These are phyloP conservation scores for Leersia perrieri DNA, from an alignment of 176 grass and related monocot species.

Conservation along the genomic window DNA sequence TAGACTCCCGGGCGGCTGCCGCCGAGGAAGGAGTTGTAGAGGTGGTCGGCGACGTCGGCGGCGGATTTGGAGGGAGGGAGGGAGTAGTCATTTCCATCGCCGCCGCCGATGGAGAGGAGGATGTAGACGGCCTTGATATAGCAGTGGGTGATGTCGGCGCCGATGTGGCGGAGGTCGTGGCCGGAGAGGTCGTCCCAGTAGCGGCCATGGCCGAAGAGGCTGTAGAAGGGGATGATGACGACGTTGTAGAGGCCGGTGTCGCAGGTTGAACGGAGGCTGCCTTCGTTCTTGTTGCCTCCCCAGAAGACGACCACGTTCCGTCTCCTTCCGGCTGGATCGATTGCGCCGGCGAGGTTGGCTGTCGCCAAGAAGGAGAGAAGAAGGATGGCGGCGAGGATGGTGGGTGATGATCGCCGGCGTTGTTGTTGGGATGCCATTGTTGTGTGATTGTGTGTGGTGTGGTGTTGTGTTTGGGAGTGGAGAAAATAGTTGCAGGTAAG, in stretches of 20 bases:
- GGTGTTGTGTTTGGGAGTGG: neutral
- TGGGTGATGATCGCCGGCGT: neutral
- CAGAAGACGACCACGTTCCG: slow-evolving; percentile 4
- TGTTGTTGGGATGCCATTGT: neutral
- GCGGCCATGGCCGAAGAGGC: slow-evolving; percentile 9
- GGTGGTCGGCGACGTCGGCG: neutral
- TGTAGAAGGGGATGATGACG: slow-evolving; percentile 23
- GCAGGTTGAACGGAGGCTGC: neutral
- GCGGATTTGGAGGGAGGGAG: neutral
- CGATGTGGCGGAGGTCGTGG: slow-evolving; percentile 18
- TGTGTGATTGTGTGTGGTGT: neutral
- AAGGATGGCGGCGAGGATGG: neutral
- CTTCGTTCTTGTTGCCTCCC: slow-evolving; percentile 25
- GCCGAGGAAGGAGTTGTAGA: neutral
- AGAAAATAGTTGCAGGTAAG: neutral
- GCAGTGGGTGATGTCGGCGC: slow-evolving; percentile 22
- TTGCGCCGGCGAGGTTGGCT: too few relatives aligned
- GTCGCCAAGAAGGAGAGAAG: neutral
- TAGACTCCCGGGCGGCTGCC: neutral
- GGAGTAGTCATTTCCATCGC: neutral
- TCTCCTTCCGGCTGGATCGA: neutral
- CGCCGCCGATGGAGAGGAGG: slow-evolving; percentile 27
- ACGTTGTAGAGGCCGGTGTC: slow-evolving; percentile 14
- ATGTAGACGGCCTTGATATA: slow-evolving; percentile 7
- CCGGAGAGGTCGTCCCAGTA: slow-evolving; percentile 21